Base-by-base conservation (phyloP, 106 monocot genomes). In the Iris macrosiphon region DNA sequence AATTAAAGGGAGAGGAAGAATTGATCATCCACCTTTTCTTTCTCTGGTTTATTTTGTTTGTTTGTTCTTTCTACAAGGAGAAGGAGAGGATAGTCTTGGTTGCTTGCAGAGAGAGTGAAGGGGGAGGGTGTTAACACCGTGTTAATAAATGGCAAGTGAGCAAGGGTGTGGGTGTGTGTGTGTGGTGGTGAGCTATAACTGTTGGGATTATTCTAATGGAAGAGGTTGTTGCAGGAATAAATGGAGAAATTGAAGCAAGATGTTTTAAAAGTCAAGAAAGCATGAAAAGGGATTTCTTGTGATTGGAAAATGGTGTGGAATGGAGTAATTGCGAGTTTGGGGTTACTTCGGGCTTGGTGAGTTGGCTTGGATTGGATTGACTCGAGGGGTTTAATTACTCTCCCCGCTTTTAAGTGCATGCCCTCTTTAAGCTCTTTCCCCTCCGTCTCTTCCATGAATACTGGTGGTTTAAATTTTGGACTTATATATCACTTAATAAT, bases 121-220 rank as follows among this genome's bases (percentile, higher is more conserved):
- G 3, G 24, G 33, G 38, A 35, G 62, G 24, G 18, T 16, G 18
- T 0, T 19, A 19, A 44, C 20, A 6, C 12, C 3, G 23, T 1
- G 29, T 1, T 14, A 49, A 3, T 30, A 51, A 23, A 55, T 62
- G 50, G 31, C 49, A 25, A 52, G 42, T 20, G 50, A 25, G 31
- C 31, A 42, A 32, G 30, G 45, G 21, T 28, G 38, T 33, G 14
- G 24, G 40, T 22, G 53, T 64, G 59, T 69, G 35, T 64, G 69
- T 49, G n/a, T n/a, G n/a, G n/a, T n/a, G n/a, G n/a, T n/a, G n/a
- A n/a, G n/a, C n/a, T n/a, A n/a, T n/a, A n/a, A n/a, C n/a, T n/a
- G n/a, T n/a, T n/a, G 68, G 65, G 76, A 73, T 77, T 78, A 75
- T 74, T 78, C 63, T 78, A 78, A 71, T 71, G 75, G 61, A 24